Evolutionary conservation across 2,329 filamentous ascomycete species (phyloP), one percentile per base, ranked within the genome.

Genomic region (Sarocladiaceae sp.): DNA sequence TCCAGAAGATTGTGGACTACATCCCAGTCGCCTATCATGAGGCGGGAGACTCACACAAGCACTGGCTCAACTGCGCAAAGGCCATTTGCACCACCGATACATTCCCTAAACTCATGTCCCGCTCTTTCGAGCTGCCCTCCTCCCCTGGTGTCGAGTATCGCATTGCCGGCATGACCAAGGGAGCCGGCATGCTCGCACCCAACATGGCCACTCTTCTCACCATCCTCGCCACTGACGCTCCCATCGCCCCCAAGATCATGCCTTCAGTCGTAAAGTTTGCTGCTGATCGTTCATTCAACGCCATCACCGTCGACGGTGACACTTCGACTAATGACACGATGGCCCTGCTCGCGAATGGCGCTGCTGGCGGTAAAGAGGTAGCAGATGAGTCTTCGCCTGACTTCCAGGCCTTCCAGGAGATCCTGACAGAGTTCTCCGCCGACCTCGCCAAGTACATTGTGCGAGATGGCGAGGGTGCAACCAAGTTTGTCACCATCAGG

Each of bases 31-130:
- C 87, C 4, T 79, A 88, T 59, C 69, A 74, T 48, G 78, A 77
- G 47, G 76, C 95, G 19, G 85, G 85, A 42, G 74, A 74, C 35
- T 78, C 83, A 6, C 90, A 97, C 66, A 77, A 85, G 48, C 80
- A 93, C 66, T 98, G 91, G 93, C 70, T 98, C 37, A 73, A 74
- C 44, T 84, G 88, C 33, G 93, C 93, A 47, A 83, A 82, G 56
- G 91, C 93, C 32, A 97, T 98, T 60, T 96, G 91, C 74, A 98
- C 93, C 11, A 98, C 93, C 13, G 93, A 98, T 66, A 97, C 93
- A 3, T 98, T 98, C 64, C 93, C 93, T 47, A 98, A 98, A 69
- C 82, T 98, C 51, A 74, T 91, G 55, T 96, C 90, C 16, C 81
- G 78, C 53, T 80, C 81, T 12, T 98, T 97, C 66, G 81, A 73